These are phyloP conservation scores for Cladosporium sphaerospermum DNA, from an alignment of 2,329 filamentous ascomycete species.

Conservation along the genomic window DNA sequence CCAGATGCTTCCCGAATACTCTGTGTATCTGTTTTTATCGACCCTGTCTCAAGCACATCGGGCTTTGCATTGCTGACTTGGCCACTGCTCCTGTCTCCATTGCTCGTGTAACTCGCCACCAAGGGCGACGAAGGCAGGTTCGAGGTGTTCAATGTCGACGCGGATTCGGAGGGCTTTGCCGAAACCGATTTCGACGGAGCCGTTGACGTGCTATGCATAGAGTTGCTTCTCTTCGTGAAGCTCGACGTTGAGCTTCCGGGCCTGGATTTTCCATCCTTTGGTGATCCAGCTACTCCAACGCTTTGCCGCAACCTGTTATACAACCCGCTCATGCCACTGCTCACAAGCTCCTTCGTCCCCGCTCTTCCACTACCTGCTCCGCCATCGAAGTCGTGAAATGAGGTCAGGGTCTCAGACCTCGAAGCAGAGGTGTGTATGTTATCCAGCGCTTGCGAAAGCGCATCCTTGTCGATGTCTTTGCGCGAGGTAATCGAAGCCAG, in stretches of 20 bases:
- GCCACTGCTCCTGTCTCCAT: background rate
- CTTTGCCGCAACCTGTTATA: constrained; percentile 69
- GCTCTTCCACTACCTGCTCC: constrained; percentile 39
- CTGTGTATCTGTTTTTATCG: background rate
- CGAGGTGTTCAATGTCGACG: background rate
- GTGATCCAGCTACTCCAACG: constrained; percentile 20
- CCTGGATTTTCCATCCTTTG: constrained; percentile 19
- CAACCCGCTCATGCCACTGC: constrained; percentile 62
- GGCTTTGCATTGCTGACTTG: background rate
- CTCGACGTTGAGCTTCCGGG: constrained; percentile 19
- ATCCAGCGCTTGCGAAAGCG: constrained; percentile 70
- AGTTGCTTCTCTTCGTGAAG: constrained; percentile 7
- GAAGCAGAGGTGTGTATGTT: constrained; percentile 87
- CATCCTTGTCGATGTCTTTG: constrained; percentile 58
- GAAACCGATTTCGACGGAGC: background rate
- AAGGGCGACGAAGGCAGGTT: background rate
- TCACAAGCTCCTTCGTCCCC: constrained; percentile 32
- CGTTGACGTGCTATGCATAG: constrained; percentile 1
- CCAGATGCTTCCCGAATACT: constrained; percentile 3
- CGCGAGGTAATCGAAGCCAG: constrained; percentile 34
- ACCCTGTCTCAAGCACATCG: background rate
- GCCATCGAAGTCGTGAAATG: constrained; percentile 91
- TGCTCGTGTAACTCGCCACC: background rate
- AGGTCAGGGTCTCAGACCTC: constrained; percentile 75
- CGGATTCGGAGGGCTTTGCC: background rate